These are phyloP conservation scores for Pleurotus djamor DNA, from an alignment of 768 basidiomycete genomes.

Conservation along the genomic window DNA sequence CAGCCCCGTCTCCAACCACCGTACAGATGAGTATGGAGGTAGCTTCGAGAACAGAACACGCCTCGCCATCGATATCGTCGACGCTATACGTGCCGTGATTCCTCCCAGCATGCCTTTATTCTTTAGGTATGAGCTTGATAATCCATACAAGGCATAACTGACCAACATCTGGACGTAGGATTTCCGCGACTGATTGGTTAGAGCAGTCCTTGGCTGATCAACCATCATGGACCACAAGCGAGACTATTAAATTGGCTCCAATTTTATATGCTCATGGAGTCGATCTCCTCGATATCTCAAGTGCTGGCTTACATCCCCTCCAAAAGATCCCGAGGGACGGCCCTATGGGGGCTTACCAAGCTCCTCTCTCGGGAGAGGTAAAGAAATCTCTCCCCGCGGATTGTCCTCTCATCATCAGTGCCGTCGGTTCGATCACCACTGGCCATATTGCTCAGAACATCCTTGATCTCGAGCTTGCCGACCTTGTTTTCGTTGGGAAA, in stretches of 20 bases:
- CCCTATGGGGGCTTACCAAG: conserved; percentile 6
- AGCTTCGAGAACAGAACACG: conserved; percentile 53
- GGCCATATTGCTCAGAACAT: conserved; percentile 55
- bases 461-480: conserved; percentile 55
- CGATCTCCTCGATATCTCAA: conserved; percentile 61
- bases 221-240: conserved; percentile 53
- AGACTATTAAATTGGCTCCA: conserved; percentile 47
- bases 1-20: conserved; percentile 44
- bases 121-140: conserved; percentile 36
- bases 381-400: conserved; percentile 39
- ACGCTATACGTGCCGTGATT: conserved; percentile 47
- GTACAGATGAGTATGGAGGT: conserved; percentile 54
- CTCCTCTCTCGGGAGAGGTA: conserved; percentile 46
- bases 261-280: conserved; percentile 52
- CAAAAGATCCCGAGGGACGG: conserved; percentile 14
- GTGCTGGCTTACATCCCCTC: conserved; percentile 41
- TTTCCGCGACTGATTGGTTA: conserved; percentile 64
- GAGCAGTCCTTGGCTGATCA: conserved; percentile 44
- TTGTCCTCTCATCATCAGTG: conserved; percentile 37
- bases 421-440: conserved; percentile 52
- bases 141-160: background rate
- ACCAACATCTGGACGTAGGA: conserved; percentile 15
- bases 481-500: conserved; percentile 53
- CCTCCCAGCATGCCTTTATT: conserved; percentile 52
- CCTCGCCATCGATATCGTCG: conserved; percentile 46